Conservation (phyloP, 1,139 yeast species). For the Nematodospora anomalae region DNA sequence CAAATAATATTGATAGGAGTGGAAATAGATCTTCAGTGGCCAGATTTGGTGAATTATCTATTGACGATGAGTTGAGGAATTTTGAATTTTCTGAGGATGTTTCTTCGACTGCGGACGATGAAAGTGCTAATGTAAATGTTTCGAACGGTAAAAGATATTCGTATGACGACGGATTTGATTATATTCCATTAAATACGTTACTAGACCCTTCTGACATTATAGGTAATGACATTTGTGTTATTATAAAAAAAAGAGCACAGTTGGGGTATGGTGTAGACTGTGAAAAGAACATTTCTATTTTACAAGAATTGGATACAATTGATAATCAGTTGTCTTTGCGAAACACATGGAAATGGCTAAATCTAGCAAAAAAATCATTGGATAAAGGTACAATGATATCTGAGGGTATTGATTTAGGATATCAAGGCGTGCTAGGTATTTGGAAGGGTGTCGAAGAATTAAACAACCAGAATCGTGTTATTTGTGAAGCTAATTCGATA, state of each 20-base stretch:
- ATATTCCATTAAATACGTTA: conserved; percentile 31
- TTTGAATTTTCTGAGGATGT: conserved; percentile 27
- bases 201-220: conserved; percentile 41
- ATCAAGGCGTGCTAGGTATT: conserved; percentile 83
- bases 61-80: conserved; percentile 23
- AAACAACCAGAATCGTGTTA: conserved; percentile 53
- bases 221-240: conserved; percentile 62
- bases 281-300: conserved; percentile 57
- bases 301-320: conserved; percentile 53
- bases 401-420: conserved; percentile 74
- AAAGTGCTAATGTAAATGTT: conserved; percentile 19
- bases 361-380: conserved; percentile 66
- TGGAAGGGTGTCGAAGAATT: conserved; percentile 82
- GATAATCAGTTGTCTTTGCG: conserved; percentile 61
- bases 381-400: conserved; percentile 69
- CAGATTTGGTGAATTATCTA: conserved; percentile 20
- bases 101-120: conserved; percentile 36
- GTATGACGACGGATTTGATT: conserved; percentile 19
- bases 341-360: conserved; percentile 90
- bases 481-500: conserved; percentile 30
- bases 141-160: conserved; percentile 6
- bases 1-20: neutral
- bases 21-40: conserved; percentile 9
- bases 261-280: conserved; percentile 77
- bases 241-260: conserved; percentile 68